phyloP scores from a whole-genome alignment of 1,284 basidiomycete species.

The Ustilago hordei region DNA sequence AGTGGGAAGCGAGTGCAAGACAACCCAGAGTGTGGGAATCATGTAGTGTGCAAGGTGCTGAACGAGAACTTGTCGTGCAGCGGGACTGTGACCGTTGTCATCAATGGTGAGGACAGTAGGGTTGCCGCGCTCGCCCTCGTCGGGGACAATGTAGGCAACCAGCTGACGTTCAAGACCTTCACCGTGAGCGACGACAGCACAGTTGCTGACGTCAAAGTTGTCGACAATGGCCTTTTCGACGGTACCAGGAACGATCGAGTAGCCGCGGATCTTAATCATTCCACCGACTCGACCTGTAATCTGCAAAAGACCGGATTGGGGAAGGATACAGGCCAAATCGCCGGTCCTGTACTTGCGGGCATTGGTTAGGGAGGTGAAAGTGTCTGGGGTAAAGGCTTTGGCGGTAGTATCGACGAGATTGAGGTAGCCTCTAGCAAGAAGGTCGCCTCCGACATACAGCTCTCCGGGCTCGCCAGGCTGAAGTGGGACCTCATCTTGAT shows the following conservation, averaged over 20 bases:
- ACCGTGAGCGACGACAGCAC: constrained; percentile 64
- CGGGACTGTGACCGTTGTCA: constrained; percentile 63
- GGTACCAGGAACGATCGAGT: constrained; percentile 63
- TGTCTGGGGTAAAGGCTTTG: constrained; percentile 61
- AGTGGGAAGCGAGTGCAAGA: constrained; percentile 62
- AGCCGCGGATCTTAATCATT: constrained; percentile 69
- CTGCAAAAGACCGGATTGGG: constrained; percentile 58
- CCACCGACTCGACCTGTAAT: constrained; percentile 68
- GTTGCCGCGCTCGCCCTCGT: constrained; percentile 41
- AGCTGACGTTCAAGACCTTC: constrained; percentile 66
- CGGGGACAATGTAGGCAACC: constrained; percentile 66
- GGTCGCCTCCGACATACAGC: constrained; percentile 65
- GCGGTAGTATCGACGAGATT: constrained; percentile 65
- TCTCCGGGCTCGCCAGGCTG: constrained; percentile 58
- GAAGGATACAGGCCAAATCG: constrained; percentile 62
- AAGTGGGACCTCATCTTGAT: constrained; percentile 57
- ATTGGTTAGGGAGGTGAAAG: constrained; percentile 24
- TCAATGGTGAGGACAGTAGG: constrained; percentile 53
- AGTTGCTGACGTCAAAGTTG: constrained; percentile 61
- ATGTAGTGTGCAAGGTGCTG: constrained; percentile 66
- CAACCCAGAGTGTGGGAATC: constrained; percentile 67
- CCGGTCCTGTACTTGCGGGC: constrained; percentile 67
- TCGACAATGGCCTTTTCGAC: constrained; percentile 67
- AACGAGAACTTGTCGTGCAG: constrained; percentile 55
- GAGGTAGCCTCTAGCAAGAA: constrained; percentile 67